phyloP scores from a whole-genome alignment of 495 filamentous ascomycete species.

The Podospora pseudoanserina region DNA sequence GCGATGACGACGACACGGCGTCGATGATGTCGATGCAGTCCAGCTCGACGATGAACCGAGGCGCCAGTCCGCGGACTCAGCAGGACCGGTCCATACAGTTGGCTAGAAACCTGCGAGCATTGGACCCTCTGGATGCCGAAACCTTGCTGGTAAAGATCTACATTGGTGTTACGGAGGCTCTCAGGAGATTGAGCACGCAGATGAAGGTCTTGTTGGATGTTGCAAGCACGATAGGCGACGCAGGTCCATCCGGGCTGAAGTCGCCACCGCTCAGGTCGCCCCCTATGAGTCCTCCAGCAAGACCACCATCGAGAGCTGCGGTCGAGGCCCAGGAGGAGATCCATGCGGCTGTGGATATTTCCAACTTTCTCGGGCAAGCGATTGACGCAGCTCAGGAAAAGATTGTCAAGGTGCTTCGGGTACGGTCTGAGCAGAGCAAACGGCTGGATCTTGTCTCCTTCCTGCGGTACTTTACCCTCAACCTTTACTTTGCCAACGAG shows the following conservation, averaged over 20 bases:
- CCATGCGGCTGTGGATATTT: slow-evolving; percentile 80
- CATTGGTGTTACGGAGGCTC: slow-evolving; percentile 77
- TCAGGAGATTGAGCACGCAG: slow-evolving; percentile 81
- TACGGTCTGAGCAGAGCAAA: slow-evolving; percentile 77
- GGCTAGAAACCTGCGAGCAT: slow-evolving; percentile 83
- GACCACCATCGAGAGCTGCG: slow-evolving; percentile 25
- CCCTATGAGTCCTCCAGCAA: slow-evolving; percentile 43
- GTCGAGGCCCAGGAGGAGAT: slow-evolving; percentile 71
- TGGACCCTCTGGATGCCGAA: slow-evolving; percentile 83
- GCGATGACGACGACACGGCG: slow-evolving; percentile 80
- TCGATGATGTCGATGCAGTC: slow-evolving; percentile 65
- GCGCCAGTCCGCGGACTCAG: slow-evolving; percentile 61
- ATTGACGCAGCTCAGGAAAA: slow-evolving; percentile 92
- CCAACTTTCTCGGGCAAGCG: slow-evolving; percentile 87
- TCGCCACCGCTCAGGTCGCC: slow-evolving; percentile 52
- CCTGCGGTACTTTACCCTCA: slow-evolving; percentile 87
- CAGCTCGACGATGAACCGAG: slow-evolving; percentile 69
- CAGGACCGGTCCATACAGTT: slow-evolving; percentile 87
- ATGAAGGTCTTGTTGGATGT: slow-evolving; percentile 95
- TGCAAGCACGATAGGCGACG: slow-evolving; percentile 66
- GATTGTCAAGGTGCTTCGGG: slow-evolving; percentile 85
- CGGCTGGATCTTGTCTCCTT: slow-evolving; percentile 74
- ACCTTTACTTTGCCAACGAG: slow-evolving; percentile 91
- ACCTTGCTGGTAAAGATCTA: slow-evolving; percentile 79
- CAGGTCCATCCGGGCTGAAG: slow-evolving; percentile 30